Base-by-base conservation (phyloP, 1,284 basidiomycete genomes). In the Ceratobasidium sp. region DNA sequence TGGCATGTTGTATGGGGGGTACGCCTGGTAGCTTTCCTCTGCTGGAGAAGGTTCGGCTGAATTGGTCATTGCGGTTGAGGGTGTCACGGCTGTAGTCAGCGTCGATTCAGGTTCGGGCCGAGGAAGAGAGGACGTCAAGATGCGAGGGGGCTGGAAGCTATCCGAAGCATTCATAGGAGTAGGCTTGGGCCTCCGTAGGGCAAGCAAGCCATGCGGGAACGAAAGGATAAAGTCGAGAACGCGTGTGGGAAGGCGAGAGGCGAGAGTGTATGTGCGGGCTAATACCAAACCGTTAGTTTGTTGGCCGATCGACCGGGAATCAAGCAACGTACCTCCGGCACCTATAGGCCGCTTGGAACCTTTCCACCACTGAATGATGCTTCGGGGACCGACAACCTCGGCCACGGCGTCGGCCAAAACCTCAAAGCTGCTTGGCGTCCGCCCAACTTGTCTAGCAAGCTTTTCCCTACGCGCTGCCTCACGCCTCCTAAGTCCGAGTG, bases 331-430 rank as follows among this genome's bases (percentile, higher is more conserved):
- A 92, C 91, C 91, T 81, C 92, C 92, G 69, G 92, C 89, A 76
- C 92, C 92, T 66, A 93, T 82, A 19, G 88, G 85, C 78, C 92
- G 86, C 53, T 90, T 82, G 65, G 90, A 86, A 1, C 92, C 90
- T 39, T 85, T 84, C 37, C 90, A 77, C 84, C 87, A 88, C 76
- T 84, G 86, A 77, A 81, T 80, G 22, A 87, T 24, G 14, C 58
- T 65, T 22, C 76, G 63, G 56, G 59, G 54, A 11, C 68, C 68
- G 13, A 72, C 68, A 31, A 72, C 68, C n/a, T 72, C 68, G 6
- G 68, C 68, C n/a, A 72, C 68, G 13, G 68, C 58, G 34, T 72
- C 68, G 1, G 68, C 56, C 9, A 72, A 56, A 24, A 72, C 68
- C 29, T 61, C 68, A 22, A 72, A 72, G 46, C 68, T 72, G 27